phyloP scores from a whole-genome alignment of 2,329 filamentous ascomycete genomes.

The Arthrinium phaeospermum region DNA sequence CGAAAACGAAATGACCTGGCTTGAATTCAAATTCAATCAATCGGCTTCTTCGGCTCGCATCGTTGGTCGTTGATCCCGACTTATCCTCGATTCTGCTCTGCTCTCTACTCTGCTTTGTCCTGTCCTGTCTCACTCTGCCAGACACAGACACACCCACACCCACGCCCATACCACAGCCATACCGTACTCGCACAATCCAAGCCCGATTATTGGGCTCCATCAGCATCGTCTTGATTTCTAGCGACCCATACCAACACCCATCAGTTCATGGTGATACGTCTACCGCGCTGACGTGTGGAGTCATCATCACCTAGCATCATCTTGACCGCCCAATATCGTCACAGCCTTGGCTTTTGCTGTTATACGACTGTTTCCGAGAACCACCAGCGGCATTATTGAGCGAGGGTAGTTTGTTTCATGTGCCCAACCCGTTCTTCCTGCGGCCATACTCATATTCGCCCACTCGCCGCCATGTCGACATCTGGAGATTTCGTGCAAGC shows the following conservation, averaged over 20 bases:
- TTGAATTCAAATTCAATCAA: constrained; percentile 16
- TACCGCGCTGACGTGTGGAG: constrained; percentile 1
- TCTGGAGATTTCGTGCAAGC: neutral
- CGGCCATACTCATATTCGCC: neutral
- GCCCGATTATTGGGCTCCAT: neutral
- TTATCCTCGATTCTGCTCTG: neutral
- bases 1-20: constrained; percentile 7
- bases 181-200: too few relatives aligned
- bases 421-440: neutral
- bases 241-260: neutral
- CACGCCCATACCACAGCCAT: neutral
- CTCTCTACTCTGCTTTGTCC: neutral
- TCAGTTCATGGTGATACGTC: constrained; percentile 3
- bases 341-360: neutral
- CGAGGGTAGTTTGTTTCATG: neutral
- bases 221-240: neutral
- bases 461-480: neutral
- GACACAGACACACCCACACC: neutral
- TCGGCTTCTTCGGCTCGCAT: constrained; percentile 2
- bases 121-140: neutral
- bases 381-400: neutral
- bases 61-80: neutral
- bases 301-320: constrained; percentile 5
- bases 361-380: neutral
- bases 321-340: neutral